Conservation (phyloP, 2,329 filamentous ascomycete genomes). For the Grosmannia clavigera region DNA sequence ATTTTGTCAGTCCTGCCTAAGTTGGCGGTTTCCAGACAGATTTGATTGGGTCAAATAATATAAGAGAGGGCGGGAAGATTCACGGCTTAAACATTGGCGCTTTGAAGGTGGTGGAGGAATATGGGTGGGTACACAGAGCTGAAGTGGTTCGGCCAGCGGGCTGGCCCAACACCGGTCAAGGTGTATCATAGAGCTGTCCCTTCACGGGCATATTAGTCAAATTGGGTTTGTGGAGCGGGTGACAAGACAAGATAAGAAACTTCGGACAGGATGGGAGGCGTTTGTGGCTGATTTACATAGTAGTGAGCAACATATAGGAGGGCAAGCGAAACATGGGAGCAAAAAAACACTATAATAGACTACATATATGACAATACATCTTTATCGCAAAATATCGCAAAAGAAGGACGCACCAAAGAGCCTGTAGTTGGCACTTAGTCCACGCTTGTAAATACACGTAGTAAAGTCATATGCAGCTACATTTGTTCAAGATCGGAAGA, state of each 20-base stretch:
- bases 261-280: not conserved
- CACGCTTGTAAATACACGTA: too few species aligned
- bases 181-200: not conserved
- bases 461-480: too few species aligned
- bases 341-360: too few species aligned
- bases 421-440: not conserved
- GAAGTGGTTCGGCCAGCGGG: not conserved
- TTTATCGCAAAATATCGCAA: not conserved
- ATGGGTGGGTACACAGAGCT: not conserved
- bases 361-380: not conserved
- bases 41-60: not conserved
- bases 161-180: not conserved
- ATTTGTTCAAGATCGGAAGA: too few species aligned
- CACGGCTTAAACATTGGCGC: not conserved
- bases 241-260: not conserved
- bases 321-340: not conserved
- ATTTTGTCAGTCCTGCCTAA: not conserved
- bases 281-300: not conserved
- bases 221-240: not conserved
- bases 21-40: not conserved
- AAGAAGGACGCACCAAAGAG: not conserved
- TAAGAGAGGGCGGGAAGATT: not conserved
- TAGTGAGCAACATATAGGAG: not conserved
- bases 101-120: not conserved
- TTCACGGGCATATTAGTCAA: not conserved